These are phyloP conservation scores for Alternaria atra DNA, from an alignment of 2,329 filamentous ascomycete species.

Conservation along the genomic window DNA sequence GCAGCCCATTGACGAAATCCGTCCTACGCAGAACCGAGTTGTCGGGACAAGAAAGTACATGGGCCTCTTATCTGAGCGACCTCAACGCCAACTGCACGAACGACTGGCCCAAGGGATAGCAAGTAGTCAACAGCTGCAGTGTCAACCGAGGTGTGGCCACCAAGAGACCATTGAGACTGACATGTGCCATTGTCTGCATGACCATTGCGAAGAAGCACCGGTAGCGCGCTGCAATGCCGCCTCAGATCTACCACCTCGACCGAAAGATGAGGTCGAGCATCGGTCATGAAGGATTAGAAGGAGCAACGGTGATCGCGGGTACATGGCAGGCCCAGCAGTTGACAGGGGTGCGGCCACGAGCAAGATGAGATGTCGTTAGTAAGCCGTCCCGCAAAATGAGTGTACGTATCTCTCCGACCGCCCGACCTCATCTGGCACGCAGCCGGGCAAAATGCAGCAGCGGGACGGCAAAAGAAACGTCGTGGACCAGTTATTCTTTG, in stretches of 20 bases:
- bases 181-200: conserved; percentile 26
- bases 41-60: conserved; percentile 35
- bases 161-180: conserved; percentile 20
- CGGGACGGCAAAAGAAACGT: conserved; percentile 35
- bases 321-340: conserved; percentile 17
- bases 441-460: conserved; percentile 13
- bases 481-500: conserved; percentile 9
- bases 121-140: conserved; percentile 16
- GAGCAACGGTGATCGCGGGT: conserved; percentile 22
- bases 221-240: conserved; percentile 23
- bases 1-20: conserved; percentile 39
- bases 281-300: conserved; percentile 16
- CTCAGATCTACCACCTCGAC: conserved; percentile 21
- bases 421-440: conserved; percentile 17
- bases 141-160: conserved; percentile 22
- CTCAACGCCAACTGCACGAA: conserved; percentile 24
- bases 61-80: conserved; percentile 47
- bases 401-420: conserved; percentile 30
- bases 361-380: conserved; percentile 24
- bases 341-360: conserved; percentile 27
- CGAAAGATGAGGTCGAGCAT: conserved; percentile 22
- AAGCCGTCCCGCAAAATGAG: conserved; percentile 13
- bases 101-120: conserved; percentile 18
- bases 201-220: conserved; percentile 13
- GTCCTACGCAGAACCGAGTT: conserved; percentile 32